These are phyloP conservation scores for Phragmites australis DNA, from an alignment of 176 grass and related monocot genomes.

Conservation along the genomic window DNA sequence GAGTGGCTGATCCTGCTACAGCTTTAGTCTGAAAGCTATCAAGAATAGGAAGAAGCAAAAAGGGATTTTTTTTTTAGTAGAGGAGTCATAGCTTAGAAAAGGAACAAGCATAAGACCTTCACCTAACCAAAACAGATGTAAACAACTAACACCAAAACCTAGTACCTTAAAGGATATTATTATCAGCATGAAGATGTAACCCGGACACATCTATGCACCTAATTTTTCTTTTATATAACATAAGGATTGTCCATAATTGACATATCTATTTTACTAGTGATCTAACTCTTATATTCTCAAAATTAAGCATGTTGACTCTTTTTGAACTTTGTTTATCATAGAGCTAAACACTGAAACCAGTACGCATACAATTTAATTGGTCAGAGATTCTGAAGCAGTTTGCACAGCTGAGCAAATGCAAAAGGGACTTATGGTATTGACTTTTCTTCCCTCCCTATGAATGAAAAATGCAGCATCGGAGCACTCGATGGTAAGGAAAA, in stretches of 20 bases:
- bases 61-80: not conserved
- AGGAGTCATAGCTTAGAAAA: not conserved
- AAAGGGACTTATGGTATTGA: not conserved
- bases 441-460: not conserved
- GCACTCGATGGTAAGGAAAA: not conserved
- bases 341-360: constrained; percentile 7
- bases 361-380: too few species aligned
- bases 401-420: not conserved
- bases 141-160: not conserved
- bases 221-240: not conserved
- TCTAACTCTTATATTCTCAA: not conserved
- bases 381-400: not conserved
- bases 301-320: not conserved
- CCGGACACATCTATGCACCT: not conserved
- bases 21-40: constrained; percentile 76
- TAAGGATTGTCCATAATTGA: not conserved
- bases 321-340: not conserved
- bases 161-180: too few species aligned
- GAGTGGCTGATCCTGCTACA: constrained; percentile 79
- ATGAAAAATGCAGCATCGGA: constrained; percentile 5
- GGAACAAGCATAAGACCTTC: not conserved
- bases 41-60: not conserved
- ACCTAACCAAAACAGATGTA: not conserved
- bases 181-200: not conserved
- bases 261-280: not conserved